These are phyloP conservation scores for Fusarium hostae DNA, from an alignment of 2,329 filamentous ascomycete species.

Conservation along the genomic window DNA sequence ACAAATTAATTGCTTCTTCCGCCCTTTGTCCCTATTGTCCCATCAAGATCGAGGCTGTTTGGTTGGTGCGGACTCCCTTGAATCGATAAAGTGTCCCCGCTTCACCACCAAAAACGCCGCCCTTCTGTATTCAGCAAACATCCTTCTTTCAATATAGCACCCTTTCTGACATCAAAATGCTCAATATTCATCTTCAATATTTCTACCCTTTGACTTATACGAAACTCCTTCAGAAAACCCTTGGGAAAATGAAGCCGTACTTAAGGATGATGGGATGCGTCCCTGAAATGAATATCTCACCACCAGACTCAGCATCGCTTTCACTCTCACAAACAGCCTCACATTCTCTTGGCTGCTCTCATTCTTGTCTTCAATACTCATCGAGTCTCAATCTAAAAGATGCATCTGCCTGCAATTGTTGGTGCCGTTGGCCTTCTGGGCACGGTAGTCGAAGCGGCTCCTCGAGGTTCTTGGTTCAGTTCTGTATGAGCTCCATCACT, in stretches of 20 bases:
- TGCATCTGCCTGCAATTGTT: conserved; percentile 42
- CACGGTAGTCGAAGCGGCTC: conserved; percentile 43
- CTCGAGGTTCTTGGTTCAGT: conserved; percentile 26
- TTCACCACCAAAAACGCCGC: conserved; percentile 14
- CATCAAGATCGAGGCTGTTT: background rate
- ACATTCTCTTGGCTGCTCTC: conserved; percentile 18
- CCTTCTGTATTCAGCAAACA: conserved; percentile 13
- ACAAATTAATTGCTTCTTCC: conserved; percentile 23
- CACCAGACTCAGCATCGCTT: conserved; percentile 38
- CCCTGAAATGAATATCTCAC: conserved; percentile 16
- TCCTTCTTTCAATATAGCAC: conserved; percentile 25
- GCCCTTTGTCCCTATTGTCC: conserved; percentile 30
- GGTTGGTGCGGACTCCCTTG: conserved; percentile 31
- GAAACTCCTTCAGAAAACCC: conserved; percentile 26
- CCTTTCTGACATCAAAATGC: conserved; percentile 8
- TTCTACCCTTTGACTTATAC: conserved; percentile 27
- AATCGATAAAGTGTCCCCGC: conserved; percentile 20
- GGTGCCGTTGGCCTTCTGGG: conserved; percentile 44
- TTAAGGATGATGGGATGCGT: conserved; percentile 35
- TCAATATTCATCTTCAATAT: conserved; percentile 31
- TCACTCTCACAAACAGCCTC: conserved; percentile 19
- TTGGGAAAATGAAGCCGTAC: conserved; percentile 35
- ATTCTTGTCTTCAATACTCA: background rate
- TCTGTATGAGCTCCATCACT: conserved; percentile 24
- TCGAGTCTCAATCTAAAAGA: conserved; percentile 14